Conservation (phyloP, 345 rosid species). For the Eucalyptus brandiana region DNA sequence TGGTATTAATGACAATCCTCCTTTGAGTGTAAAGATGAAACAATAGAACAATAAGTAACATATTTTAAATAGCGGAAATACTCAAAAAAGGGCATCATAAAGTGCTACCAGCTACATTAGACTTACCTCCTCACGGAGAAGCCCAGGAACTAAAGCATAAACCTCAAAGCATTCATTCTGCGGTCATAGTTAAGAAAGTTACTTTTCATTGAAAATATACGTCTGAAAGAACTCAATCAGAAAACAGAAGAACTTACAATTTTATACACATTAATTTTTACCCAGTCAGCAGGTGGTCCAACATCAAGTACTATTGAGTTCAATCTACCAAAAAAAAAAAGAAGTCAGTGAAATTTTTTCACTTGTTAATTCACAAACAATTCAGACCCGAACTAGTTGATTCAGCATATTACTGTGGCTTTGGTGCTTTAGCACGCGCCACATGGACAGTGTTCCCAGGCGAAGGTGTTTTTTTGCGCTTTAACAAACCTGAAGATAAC, state of each 20-base stretch:
- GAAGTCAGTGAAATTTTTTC: not conserved
- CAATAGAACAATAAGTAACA: not conserved
- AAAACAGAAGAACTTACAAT: conserved; percentile 21
- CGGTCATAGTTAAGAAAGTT: not conserved
- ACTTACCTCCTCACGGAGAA: conserved; percentile 56
- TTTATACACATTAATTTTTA: conserved; percentile 53
- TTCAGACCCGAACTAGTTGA: not conserved
- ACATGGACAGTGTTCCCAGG: conserved; percentile 18
- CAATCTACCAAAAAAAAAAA: conserved; percentile 7
- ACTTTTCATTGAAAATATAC: not conserved
- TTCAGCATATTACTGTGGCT: conserved; percentile 17
- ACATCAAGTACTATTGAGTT: conserved; percentile 28
- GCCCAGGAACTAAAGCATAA: conserved; percentile 63
- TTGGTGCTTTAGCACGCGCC: conserved; percentile 16
- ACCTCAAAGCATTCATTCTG: conserved; percentile 65
- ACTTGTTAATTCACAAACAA: not conserved
- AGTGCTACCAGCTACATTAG: not conserved
- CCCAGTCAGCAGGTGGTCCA: conserved; percentile 75
- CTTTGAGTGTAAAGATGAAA: not conserved
- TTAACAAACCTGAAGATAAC: conserved; percentile 23
- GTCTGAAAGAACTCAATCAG: not conserved
- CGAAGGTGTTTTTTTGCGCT: conserved; percentile 36
- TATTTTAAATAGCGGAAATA: not conserved
- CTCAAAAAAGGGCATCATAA: not conserved
- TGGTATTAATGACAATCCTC: not conserved